Conservation (phyloP, 352 stramenopile species). For the Globisporangium paddicum region DNA sequence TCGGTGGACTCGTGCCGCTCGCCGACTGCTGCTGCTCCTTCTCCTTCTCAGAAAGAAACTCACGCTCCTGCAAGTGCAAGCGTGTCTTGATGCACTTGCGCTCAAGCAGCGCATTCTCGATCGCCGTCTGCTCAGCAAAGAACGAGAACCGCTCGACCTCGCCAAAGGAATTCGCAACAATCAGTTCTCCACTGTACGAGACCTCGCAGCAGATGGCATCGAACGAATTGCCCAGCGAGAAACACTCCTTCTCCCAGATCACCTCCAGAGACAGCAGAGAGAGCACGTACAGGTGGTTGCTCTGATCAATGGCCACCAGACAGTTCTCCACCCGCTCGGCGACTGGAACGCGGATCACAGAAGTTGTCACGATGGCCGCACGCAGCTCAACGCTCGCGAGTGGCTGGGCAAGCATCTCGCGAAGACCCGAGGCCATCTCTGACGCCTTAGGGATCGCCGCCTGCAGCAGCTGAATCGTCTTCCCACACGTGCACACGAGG, state of each 20-base stretch:
- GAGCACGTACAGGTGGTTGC: conserved; percentile 57
- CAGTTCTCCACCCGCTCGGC: conserved; percentile 54
- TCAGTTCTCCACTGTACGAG: conserved; percentile 46
- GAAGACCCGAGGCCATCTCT: conserved; percentile 49
- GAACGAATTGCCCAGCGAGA: conserved; percentile 23
- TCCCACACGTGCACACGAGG: conserved; percentile 56
- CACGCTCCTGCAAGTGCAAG: conserved; percentile 32
- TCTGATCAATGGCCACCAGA: conserved; percentile 64
- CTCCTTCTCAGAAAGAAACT: conserved; percentile 26
- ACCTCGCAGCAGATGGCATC: conserved; percentile 39
- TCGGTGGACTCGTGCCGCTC: conserved; percentile 30
- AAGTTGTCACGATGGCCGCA: conserved; percentile 33
- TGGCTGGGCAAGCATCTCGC: conserved; percentile 40
- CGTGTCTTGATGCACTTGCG: conserved; percentile 44
- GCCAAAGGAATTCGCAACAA: conserved; percentile 55
- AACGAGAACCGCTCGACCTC: conserved; percentile 66
- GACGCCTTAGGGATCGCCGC: conserved; percentile 44
- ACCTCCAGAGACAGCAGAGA: conserved; percentile 48
- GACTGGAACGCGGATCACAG: conserved; percentile 51
- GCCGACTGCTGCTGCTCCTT: background rate
- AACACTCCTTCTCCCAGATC: conserved; percentile 44
- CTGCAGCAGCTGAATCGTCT: conserved; percentile 46
- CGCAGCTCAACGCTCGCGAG: conserved; percentile 49
- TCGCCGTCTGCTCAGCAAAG: conserved; percentile 40
- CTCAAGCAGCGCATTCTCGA: conserved; percentile 60